Base-by-base conservation (phyloP, 768 basidiomycete species). In the Amanita muscaria region DNA sequence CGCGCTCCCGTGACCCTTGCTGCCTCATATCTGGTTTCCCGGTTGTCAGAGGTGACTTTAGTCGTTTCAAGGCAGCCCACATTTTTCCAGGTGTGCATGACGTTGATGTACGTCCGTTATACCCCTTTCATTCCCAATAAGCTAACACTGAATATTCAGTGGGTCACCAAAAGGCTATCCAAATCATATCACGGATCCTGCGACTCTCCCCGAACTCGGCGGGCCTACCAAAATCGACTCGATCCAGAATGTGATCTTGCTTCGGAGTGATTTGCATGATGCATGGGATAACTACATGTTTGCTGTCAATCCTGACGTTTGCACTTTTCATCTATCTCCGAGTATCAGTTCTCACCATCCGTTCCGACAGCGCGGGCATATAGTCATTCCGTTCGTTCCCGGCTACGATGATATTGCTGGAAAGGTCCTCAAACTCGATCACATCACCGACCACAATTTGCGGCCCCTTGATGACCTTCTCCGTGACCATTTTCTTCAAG, bases 401-500 rank as follows among this genome's bases (percentile, higher is more conserved):
- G 29, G 25, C 22, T n/a, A n/a, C n/a, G n/a, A n/a, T n/a, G n/a
- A n/a, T n/a, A 21, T 30, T 19, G 29, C n/a, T 30, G 31, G 22
- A 8, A 31, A 42, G 11, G 4, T 33, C 21, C 16, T n/a, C n/a
- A n/a, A n/a, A n/a, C n/a, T n/a, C n/a, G n/a, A n/a, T n/a, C n/a
- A n/a, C n/a, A n/a, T n/a, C n/a, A n/a, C n/a, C n/a, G n/a, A n/a
- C n/a, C n/a, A n/a, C n/a, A n/a, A n/a, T n/a, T n/a, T n/a, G n/a
- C 30, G 40, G 14, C 25, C 30, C 23, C 30, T 31, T 41, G 40
- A 41, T 15, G 23, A 32, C 10, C 31, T 33, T 15, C 30, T 33
- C 16, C 42, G 42, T 10, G 30, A 35, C 21, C 42, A 43, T 25
- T 29, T 32, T 32, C 42, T 32, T 14, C 42, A 43, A 34, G 12